A percentile compares a stretch with the other conserved stretches of the same genome.
Evolutionary conservation across 176 grass and related monocot species (phyloP).

Genomic region (Musa acuminata): DNA sequence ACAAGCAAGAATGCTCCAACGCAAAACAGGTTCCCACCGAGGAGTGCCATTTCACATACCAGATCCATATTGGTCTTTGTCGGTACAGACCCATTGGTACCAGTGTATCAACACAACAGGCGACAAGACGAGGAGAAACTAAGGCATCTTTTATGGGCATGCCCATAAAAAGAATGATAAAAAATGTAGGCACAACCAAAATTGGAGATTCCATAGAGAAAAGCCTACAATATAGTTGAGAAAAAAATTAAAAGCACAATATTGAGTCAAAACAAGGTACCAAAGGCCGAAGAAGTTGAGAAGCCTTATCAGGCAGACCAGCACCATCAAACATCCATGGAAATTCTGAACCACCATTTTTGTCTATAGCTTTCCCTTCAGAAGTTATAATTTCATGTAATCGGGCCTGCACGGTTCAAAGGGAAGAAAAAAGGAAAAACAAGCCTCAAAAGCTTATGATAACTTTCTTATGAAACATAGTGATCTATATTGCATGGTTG

Average conservation of each 20-base stretch:
- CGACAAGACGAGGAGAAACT: too few species aligned
- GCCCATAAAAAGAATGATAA: too few species aligned
- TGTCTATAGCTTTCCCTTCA: slow-evolving; percentile 39
- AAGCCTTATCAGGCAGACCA: slow-evolving; percentile 64
- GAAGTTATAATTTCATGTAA: slow-evolving; percentile 68
- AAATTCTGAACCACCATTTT: slow-evolving; percentile 34
- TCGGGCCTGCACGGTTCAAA: slow-evolving; percentile 33
- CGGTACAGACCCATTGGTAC: too few species aligned
- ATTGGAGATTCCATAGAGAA: neutral
- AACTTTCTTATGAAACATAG: neutral
- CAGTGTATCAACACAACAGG: too few species aligned
- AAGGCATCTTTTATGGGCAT: too few species aligned
- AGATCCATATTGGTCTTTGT: too few species aligned
- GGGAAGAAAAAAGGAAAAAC: neutral
- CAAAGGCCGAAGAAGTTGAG: slow-evolving; percentile 61
- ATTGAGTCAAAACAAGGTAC: slow-evolving; percentile 25
- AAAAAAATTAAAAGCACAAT: neutral
- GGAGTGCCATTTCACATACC: too few species aligned
- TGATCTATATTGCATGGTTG: neutral
- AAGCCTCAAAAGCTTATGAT: too few species aligned
- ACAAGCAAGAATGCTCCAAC: too few species aligned
- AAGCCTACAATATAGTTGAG: neutral
- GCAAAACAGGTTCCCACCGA: too few species aligned
- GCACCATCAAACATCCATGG: slow-evolving; percentile 97
- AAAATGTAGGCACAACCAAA: too few species aligned